Base-by-base conservation (phyloP, 495 filamentous ascomycete genomes). In the Penicillium paradoxum region DNA sequence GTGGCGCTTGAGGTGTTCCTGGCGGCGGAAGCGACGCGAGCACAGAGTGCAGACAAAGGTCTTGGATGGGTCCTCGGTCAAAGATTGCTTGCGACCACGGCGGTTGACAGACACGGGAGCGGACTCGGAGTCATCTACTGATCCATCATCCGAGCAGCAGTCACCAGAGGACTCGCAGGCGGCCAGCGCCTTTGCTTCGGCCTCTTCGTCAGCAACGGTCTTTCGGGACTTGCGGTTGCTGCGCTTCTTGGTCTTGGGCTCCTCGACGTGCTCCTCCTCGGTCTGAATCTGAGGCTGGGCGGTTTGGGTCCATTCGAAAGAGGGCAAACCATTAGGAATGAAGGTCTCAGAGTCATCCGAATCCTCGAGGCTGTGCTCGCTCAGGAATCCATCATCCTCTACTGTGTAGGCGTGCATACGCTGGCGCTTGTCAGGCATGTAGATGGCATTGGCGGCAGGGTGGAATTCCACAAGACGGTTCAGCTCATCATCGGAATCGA, bases 1-100 rank as follows among this genome's bases (percentile, higher is more conserved):
- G 76, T 99, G 95, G 54, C 95, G 89, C 84, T 97, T 97, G 52
- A 99, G 85, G 63, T 99, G 95, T 68, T 99, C 95, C 69, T 97
- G 95, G 53, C 95, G 90, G 55, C 95, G 90, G 85, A 99, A 99
- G 45, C 95, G 91, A 46, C 95, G 89, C 40, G 85, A 89, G 82
- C 95, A 99, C 17, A 97, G 79, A 37, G 90, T 88, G 77, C 95
- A 99, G 46, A 95, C 88, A 60, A 97, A 99, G 0, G 90, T 96
- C 84, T 99, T 99, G 59, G 90, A 95, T 4, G 95, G 93, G 61
- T 99, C 93, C 57, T 99, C 93, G 15, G 93, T 97, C 66, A 97
- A 71, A 1, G 95, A 97, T 74, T 99, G 93, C 83, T 99, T 99
- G 69, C 93, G 91, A 27, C 93, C 93, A 51, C 93, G 91, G 58